A percentile compares a stretch with the other conserved stretches of the same genome.
Evolutionary conservation across 2,329 filamentous ascomycete genomes (phyloP).

Genomic region (Botrytis elliptica): DNA sequence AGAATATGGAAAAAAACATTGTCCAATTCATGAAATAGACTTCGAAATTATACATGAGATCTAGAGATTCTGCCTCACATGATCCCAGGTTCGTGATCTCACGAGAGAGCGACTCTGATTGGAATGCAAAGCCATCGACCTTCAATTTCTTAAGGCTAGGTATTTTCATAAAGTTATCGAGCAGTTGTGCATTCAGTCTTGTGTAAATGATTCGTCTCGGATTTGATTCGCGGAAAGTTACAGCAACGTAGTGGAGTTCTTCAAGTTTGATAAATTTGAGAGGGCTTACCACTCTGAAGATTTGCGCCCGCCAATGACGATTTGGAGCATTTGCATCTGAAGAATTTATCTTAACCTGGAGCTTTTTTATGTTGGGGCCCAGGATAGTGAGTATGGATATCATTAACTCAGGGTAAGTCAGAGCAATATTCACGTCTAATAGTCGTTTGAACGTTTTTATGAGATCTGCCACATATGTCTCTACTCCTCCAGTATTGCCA

Average conservation of each 20-base stretch:
- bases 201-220: too few relatives aligned
- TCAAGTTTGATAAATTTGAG: neutral
- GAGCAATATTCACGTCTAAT: neutral
- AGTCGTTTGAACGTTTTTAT: neutral
- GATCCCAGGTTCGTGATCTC: fast-evolving
- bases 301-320: neutral
- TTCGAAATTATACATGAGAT: neutral
- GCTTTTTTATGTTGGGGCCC: neutral
- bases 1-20: neutral
- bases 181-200: fast-evolving
- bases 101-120: fast-evolving
- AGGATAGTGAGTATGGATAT: neutral
- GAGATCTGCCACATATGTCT: neutral
- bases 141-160: neutral
- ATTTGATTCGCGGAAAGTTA: too few relatives aligned
- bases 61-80: neutral
- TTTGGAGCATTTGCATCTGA: fast-evolving
- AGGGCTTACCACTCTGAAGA: neutral
- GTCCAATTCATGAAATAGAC: fast-evolving
- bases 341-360: neutral
- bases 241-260: neutral
- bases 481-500: neutral
- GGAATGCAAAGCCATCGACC: neutral
- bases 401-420: neutral
- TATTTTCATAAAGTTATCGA: neutral